Evolutionary conservation across 345 rosid species (phyloP), one percentile per base, ranked within the genome.

Genomic region (Gossypium ekmanianum): DNA sequence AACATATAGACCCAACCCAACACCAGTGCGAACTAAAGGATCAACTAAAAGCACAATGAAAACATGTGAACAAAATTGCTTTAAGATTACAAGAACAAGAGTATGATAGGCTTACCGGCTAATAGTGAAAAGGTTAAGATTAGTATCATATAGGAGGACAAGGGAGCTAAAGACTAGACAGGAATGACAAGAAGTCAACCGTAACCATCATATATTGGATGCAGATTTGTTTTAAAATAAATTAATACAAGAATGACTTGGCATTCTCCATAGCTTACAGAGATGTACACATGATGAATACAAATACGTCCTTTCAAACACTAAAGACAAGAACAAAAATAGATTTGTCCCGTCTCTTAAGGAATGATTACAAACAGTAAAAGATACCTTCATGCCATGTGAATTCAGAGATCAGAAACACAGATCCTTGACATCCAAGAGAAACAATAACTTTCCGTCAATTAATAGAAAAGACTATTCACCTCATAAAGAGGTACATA

Each of bases 321-420:
- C 58, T 68, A 68, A 67, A 67, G 6, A 50, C 57, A 68, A 13
- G 72, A 68, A 9, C 20, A 24, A 48, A 10, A 50, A 50, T 48
- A 48, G 43, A 24, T 50, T 20, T n/a, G 0, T 11, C 27, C n/a
- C 13, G 14, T 24, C 22, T 24, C 22, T 68, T 48, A 48, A 24
- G 27, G 56, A 43, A 20, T 41, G 22, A 43, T 22, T 47, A 39
- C 54, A 73, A 59, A 59, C 59, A 68, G 13, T 3, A 74, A n/a
- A 71, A 71, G 62, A 61, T 45, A 24, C 61, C 34, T 39, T 72
- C 11, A 63, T 24, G 39, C 72, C 57, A 66, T 44, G 56, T 14
- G 72, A 68, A 72, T 8, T 27, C 39, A 58, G 44, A 76, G 48
- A 78, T 58, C 44, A 8, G 16, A 44, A 20, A 61, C 48, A 70